phyloP scores from a whole-genome alignment of 345 rosid genomes.

The Citrus hindsii region DNA sequence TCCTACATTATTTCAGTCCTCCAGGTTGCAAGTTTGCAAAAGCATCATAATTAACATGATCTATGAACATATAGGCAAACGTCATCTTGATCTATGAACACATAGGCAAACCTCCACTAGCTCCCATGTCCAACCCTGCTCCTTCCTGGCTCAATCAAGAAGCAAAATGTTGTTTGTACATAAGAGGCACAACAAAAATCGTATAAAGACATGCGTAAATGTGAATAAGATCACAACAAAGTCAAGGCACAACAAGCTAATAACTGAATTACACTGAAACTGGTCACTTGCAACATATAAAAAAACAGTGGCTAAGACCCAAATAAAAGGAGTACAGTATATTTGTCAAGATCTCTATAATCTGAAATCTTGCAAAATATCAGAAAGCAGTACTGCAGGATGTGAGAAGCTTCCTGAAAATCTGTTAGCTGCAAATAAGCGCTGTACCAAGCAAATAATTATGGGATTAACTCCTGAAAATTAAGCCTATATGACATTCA shows the following conservation, averaged over 20 bases:
- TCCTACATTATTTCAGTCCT: background rate
- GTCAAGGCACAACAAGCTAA: background rate
- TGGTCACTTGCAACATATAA: background rate
- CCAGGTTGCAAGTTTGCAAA: background rate
- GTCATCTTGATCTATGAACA: no score
- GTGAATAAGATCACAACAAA: background rate
- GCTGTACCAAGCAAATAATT: no score
- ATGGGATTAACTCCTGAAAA: no score
- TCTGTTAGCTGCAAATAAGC: no score
- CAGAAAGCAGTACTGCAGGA: no score
- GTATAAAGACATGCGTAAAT: no score
- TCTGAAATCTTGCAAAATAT: no score
- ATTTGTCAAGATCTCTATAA: no score
- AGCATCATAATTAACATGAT: background rate
- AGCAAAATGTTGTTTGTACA: background rate
- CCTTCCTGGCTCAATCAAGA: background rate
- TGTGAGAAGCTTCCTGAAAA: no score
- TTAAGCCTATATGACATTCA: no score
- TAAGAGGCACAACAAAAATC: background rate
- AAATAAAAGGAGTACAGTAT: no score
- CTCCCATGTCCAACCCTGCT: background rate
- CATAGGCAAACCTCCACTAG: background rate
- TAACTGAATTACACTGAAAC: background rate
- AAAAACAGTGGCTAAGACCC: background rate
- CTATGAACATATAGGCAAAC: background rate